Base-by-base conservation (phyloP, 2,329 filamentous ascomycete species). In the Hypoxylon sp. region DNA sequence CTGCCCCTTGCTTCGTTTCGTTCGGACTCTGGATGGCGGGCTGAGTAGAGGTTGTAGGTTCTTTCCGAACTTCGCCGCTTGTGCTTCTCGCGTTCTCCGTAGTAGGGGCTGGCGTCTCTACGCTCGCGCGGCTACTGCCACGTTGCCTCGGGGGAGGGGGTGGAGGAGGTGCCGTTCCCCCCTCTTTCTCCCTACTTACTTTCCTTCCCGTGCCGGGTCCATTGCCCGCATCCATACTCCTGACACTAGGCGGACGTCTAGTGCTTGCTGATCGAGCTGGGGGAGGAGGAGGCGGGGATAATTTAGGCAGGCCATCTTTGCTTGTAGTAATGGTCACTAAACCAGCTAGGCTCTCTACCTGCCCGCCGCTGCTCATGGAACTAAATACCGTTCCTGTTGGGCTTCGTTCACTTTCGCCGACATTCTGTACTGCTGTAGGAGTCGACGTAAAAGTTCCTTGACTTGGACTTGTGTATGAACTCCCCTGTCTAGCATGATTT, bases 121-220 rank as follows among this genome's bases (percentile, higher is more conserved):
- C 73, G 57, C 80, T 83, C 7, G 81, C 80, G 57, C 79, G 81
- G 65, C 85, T 86, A 61, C 80, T 81, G 2, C 83, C 84, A 46
- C 84, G 79, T 38, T 81, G 79, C 50, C 86, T 77, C 2, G 81
- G 80, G 0, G 81, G 82, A 17, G 84, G 86, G 4, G 86, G 86
- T 0, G 86, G 85, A 3, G 85, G 85, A 2, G 81, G 84, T 1
- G 81, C 55, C 11, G 50, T 48, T 17, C 52, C 69, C 5, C 68
- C 67, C 10, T 75, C 69, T 52, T 77, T 74, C 49, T 76, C 73
- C 60, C 53, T 78, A 73, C 72, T 78, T 60, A 74, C 79, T 75
- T 55, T 75, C 67, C 73, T 80, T 70, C 52, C 57, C 57, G 50
- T 75, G 34, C 30, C 77, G 73, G 36, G 74, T 75, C 73, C 69